Evolutionary conservation across 768 basidiomycete species (phyloP).

Genomic region (Pulveroboletus sp.): DNA sequence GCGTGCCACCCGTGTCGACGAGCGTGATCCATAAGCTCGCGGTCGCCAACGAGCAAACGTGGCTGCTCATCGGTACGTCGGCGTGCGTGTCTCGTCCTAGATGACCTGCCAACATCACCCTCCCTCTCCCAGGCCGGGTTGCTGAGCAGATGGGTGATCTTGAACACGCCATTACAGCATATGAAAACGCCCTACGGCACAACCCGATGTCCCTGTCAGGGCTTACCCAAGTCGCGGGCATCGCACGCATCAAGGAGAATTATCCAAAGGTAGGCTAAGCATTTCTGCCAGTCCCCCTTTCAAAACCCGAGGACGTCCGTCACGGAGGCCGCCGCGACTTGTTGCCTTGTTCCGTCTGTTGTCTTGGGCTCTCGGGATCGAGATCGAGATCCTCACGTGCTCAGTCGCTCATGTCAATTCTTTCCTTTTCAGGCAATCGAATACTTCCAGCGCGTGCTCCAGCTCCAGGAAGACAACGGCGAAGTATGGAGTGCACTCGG

Average conservation of each 20-base stretch:
- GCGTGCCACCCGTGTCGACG: conserved; percentile 22
- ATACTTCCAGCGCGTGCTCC: conserved; percentile 90
- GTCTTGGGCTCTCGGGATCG: conserved; percentile 15
- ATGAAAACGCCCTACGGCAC: conserved; percentile 93
- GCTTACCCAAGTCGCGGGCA: conserved; percentile 90
- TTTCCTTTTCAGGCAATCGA: conserved; percentile 74
- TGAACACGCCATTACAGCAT: conserved; percentile 87
- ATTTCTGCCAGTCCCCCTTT: conserved; percentile 29
- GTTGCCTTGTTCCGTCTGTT: conserved; percentile 15
- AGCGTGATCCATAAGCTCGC: conserved; percentile 72
- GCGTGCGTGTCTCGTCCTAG: conserved; percentile 3
- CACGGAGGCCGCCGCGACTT: conserved; percentile 20
- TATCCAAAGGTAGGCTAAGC: conserved; percentile 74
- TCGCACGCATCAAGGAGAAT: conserved; percentile 96
- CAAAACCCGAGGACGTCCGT: conserved; percentile 32
- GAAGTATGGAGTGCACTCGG: conserved; percentile 98
- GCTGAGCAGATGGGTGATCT: conserved; percentile 95
- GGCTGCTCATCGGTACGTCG: conserved; percentile 79
- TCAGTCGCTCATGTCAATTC: conserved; percentile 26
- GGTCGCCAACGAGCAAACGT: conserved; percentile 88
- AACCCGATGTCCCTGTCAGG: conserved; percentile 88
- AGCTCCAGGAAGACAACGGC: conserved; percentile 91
- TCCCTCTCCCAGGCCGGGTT: conserved; percentile 67
- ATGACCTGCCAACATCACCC: background rate
- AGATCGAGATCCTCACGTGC: conserved; percentile 31